These are phyloP conservation scores for Leptosphaerulina australis DNA, from an alignment of 2,329 filamentous ascomycete species.

Conservation along the genomic window DNA sequence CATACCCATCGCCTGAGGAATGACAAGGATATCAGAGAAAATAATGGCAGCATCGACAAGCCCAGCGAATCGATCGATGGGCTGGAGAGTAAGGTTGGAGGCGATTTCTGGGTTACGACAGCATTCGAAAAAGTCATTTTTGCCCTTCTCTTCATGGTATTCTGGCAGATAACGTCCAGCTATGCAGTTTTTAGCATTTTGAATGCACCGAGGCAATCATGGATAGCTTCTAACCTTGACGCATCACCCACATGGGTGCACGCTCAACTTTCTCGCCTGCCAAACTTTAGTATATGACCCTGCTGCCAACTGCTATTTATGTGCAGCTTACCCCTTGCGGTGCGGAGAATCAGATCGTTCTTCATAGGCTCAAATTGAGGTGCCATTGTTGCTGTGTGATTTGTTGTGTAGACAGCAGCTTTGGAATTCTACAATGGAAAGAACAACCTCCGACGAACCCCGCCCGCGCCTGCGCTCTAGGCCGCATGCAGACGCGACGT, in stretches of 20 bases:
- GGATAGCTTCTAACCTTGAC: slow-evolving; percentile 72
- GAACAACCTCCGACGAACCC: slow-evolving; percentile 30
- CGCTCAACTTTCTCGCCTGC: slow-evolving; percentile 88
- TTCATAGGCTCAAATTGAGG: slow-evolving; percentile 80
- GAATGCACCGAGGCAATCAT: neutral
- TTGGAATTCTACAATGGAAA: slow-evolving; percentile 21
- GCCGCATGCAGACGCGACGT: slow-evolving; percentile 28
- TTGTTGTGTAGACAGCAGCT: slow-evolving; percentile 17
- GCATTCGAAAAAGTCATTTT: slow-evolving; percentile 95
- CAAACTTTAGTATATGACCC: slow-evolving; percentile 25
- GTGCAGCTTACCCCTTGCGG: slow-evolving; percentile 73
- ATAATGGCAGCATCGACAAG: slow-evolving; percentile 97
- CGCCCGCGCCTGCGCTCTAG: slow-evolving; percentile 32
- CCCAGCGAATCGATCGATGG: slow-evolving; percentile 86
- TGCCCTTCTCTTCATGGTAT: slow-evolving; percentile 93
- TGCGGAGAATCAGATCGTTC: slow-evolving; percentile 90
- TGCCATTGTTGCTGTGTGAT: slow-evolving; percentile 60
- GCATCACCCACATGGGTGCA: slow-evolving; percentile 98
- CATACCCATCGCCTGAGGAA: slow-evolving; percentile 98
- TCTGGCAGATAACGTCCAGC: slow-evolving; percentile 97
- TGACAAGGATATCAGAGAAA: slow-evolving; percentile 97
- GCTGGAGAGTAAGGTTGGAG: slow-evolving; percentile 91
- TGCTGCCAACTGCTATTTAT: neutral
- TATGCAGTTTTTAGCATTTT: slow-evolving; percentile 48
- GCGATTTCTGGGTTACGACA: slow-evolving; percentile 92